Conservation (phyloP, 805 yeast genomes). For the Geotrichum ghanense region DNA sequence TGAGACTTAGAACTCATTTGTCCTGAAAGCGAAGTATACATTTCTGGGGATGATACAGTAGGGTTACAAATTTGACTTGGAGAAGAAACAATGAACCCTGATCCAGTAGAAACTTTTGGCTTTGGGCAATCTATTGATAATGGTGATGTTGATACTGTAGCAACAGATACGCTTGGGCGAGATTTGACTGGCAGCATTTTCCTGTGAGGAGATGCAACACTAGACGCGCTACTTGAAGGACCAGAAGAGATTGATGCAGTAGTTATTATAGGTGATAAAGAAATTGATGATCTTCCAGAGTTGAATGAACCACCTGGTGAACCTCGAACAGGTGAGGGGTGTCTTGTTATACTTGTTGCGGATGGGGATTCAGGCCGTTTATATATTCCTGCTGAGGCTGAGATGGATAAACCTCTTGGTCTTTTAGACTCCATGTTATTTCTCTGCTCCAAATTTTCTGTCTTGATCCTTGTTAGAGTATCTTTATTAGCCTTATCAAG, state of each 20-base stretch:
- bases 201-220: conserved; percentile 1
- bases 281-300: not conserved
- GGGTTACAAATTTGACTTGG: conserved; percentile 1
- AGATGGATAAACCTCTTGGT: conserved; percentile 20
- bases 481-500: conserved; percentile 91
- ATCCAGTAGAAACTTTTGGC: too few species aligned
- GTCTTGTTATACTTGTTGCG: conserved; percentile 13
- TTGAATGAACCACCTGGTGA: conserved; percentile 3
- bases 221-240: not conserved
- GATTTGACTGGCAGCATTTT: not conserved
- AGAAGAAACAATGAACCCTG: not conserved
- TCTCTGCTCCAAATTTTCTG: conserved; percentile 59
- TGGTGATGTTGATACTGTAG: not conserved
- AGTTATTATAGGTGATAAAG: conserved; percentile 3
- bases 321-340: conserved; percentile 11
- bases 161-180: not conserved
- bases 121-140: not conserved
- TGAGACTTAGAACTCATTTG: not conserved
- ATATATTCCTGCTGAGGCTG: conserved; percentile 3
- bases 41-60: not conserved
- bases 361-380: conserved; percentile 25
- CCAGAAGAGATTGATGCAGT: conserved; percentile 2
- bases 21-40: not conserved
- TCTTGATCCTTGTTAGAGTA: conserved; percentile 74
- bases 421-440: conserved; percentile 12